Conservation (phyloP, 805 yeast species). For the Barnettozyma siamensis region DNA sequence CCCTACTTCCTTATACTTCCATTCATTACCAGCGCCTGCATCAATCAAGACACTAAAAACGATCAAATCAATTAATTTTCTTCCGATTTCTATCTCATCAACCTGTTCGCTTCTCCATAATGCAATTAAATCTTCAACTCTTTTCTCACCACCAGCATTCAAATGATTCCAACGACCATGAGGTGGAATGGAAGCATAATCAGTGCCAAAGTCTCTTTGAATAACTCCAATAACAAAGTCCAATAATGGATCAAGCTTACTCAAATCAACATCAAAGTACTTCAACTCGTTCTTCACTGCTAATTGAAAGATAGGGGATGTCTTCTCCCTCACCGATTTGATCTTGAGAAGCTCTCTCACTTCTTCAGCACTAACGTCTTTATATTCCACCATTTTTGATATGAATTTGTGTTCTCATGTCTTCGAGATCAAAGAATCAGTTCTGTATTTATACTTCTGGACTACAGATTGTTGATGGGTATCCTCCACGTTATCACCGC, state of each 20-base stretch:
- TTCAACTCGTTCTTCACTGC: conserved; percentile 32
- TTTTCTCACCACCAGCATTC: conserved; percentile 41
- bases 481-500: conserved; percentile 6
- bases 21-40: conserved; percentile 62
- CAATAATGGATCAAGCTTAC: conserved; percentile 37
- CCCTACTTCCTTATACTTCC: conserved; percentile 42
- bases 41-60: conserved; percentile 57
- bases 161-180: conserved; percentile 68
- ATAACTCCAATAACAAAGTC: conserved; percentile 39
- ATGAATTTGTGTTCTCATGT: not conserved
- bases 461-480: not conserved
- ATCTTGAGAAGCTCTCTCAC: conserved; percentile 40
- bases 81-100: conserved; percentile 41
- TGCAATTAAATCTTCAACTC: conserved; percentile 39
- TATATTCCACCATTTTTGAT: conserved; percentile 3
- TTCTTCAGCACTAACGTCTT: conserved; percentile 1
- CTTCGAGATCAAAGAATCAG: not conserved
- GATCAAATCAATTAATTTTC: conserved; percentile 50
- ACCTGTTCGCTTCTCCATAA: conserved; percentile 30
- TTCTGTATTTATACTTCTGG: not conserved
- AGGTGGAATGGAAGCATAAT: conserved; percentile 46
- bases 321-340: conserved; percentile 49
- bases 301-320: conserved; percentile 36
- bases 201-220: conserved; percentile 38
- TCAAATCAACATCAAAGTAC: conserved; percentile 42